Base-by-base conservation (phyloP, 2,329 filamentous ascomycete species). In the Clonostachys rosea region DNA sequence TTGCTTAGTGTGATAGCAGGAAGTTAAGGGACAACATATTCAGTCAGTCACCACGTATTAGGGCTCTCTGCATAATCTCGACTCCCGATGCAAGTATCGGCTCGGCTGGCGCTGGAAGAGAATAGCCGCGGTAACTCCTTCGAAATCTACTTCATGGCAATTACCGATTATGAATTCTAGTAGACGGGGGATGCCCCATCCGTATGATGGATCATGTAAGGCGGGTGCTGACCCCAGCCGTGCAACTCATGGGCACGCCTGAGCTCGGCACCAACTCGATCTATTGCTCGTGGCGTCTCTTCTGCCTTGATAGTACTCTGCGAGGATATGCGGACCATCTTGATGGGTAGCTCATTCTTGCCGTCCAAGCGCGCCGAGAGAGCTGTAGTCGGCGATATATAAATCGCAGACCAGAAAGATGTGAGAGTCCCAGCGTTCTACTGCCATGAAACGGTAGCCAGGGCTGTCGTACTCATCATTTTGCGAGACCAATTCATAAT, bases 281-380 rank as follows among this genome's bases (percentile, higher is more conserved):
- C 4, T 18, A 18, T 18, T 18, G 18, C 5, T 18, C 5, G 18
- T 39, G n/a, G 34, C 34, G 5, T 20, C 3, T 13, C 17, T 17
- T 6, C 44, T 44, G 5, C n/a, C 5, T 33, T 41, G 42, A 34
- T 9, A 5, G 17, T 37, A 17, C 13, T 20, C 5, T 12, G 42
- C 42, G 42, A 13, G 10, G 10, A 13, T 17, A 17, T 17, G 40
- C 20, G 35, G 34, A 45, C 42, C 7, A 40, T 10, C 20, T 11
- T 40, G 20, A 44, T 24, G 20, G 46, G 46, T 14, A 48, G 37
- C 17, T 48, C 34, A 16, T 48, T 48, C 17, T 40, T 40, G 36
- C 46, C 42, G 39, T 18, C 42, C 5, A 48, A 30, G 30, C 41
- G 42, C 20, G 42, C 42, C 35, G 24, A 33, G 12, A 34, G 12